Conservation (phyloP, 2,329 filamentous ascomycete genomes). For the Didymella pomorum region DNA sequence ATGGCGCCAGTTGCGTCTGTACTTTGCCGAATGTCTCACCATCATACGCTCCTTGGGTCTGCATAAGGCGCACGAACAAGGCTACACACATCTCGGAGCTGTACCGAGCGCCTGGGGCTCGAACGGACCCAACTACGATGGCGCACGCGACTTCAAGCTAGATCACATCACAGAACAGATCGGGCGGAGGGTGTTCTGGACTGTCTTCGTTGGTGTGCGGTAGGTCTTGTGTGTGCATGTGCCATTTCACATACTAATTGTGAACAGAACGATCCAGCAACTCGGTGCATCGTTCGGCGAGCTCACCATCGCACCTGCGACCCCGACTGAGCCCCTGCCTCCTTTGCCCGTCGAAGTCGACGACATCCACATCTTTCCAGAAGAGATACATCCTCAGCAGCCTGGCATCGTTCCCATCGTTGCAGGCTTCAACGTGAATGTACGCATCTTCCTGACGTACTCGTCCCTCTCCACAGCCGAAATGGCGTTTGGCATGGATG, state of each 20-base stretch:
- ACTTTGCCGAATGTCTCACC: conserved; percentile 75
- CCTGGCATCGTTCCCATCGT: conserved; percentile 72
- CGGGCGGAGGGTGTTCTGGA: conserved; percentile 77
- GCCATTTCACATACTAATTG: conserved; percentile 54
- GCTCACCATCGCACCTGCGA: conserved; percentile 77
- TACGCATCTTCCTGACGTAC: conserved; percentile 82
- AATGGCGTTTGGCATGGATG: conserved; percentile 80
- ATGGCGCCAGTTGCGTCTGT: conserved; percentile 71
- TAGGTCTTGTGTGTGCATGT: conserved; percentile 64
- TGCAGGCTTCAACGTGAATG: conserved; percentile 81
- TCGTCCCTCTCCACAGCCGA: conserved; percentile 81
- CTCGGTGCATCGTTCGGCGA: conserved; percentile 76
- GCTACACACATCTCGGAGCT: conserved; percentile 49
- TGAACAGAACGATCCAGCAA: conserved; percentile 74
- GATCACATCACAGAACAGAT: conserved; percentile 62
- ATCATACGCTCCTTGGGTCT: conserved; percentile 74
- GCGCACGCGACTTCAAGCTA: conserved; percentile 47
- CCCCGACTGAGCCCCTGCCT: conserved; percentile 77
- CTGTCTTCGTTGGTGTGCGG: conserved; percentile 77
- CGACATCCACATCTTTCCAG: conserved; percentile 78
- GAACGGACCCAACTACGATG: conserved; percentile 47
- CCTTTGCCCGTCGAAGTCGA: conserved; percentile 83
- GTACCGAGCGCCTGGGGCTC: conserved; percentile 48
- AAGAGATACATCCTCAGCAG: conserved; percentile 75
- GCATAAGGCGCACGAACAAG: conserved; percentile 62